Conservation (phyloP, 129 eudicot species). For the Calendula officinalis region DNA sequence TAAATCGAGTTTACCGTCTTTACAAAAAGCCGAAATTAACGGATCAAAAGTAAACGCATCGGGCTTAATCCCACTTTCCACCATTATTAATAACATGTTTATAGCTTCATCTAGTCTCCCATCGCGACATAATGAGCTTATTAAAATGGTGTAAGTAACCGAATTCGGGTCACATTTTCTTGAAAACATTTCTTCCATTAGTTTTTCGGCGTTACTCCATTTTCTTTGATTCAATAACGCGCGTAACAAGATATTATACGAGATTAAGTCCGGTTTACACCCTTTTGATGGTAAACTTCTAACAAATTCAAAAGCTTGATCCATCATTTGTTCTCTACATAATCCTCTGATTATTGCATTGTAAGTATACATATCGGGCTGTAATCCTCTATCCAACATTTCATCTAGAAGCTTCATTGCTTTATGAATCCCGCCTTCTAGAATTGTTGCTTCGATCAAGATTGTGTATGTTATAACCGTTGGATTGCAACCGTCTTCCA, state of each 20-base stretch:
- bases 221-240: slow-evolving; percentile 52
- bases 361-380: slow-evolving; percentile 69
- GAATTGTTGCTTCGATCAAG: slow-evolving; percentile 61
- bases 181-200: slow-evolving; percentile 64
- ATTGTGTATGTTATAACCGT: slow-evolving; percentile 66
- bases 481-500: slow-evolving; percentile 53
- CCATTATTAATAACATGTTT: slow-evolving; percentile 49
- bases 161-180: slow-evolving; percentile 55
- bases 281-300: slow-evolving; percentile 46
- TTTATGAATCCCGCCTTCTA: slow-evolving; percentile 51
- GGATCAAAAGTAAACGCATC: slow-evolving; percentile 64
- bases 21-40: slow-evolving; percentile 55
- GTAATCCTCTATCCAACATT: slow-evolving; percentile 60
- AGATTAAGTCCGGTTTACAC: slow-evolving; percentile 58
- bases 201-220: slow-evolving; percentile 61
- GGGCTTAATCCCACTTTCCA: slow-evolving; percentile 52
- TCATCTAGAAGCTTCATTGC: slow-evolving; percentile 71
- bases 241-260: slow-evolving; percentile 55
- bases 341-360: slow-evolving; percentile 65
- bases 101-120: slow-evolving; percentile 61
- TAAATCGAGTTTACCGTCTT: slow-evolving; percentile 56
- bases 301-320: slow-evolving; percentile 54
- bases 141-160: slow-evolving; percentile 61
- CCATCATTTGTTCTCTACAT: slow-evolving; percentile 62
- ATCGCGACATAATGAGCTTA: slow-evolving; percentile 56